These are phyloP conservation scores for Gastrodia elata DNA, from an alignment of 106 monocot species.

Conservation along the genomic window DNA sequence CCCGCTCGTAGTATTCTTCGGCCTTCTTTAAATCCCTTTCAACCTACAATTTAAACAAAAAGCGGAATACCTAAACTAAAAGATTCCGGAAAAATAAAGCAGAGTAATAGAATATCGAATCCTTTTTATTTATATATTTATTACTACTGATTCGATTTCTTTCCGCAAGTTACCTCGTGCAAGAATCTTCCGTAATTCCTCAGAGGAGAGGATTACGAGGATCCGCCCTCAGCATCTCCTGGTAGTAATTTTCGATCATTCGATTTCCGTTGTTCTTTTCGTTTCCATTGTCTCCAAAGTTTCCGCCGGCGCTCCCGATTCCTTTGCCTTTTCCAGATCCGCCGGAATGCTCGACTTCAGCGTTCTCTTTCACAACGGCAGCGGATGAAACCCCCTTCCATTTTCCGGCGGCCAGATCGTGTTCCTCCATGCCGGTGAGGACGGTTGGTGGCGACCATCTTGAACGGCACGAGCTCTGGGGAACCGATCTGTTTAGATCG, in stretches of 20 bases:
- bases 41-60: conserved; percentile 5
- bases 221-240: conserved; percentile 55
- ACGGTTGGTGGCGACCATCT: neutral
- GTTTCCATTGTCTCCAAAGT: neutral
- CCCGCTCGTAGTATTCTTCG: conserved; percentile 20
- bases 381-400: conserved; percentile 8
- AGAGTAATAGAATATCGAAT: neutral
- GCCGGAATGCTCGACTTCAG: conserved; percentile 4
- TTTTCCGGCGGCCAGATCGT: conserved; percentile 10
- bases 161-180: conserved; percentile 49
- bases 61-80: neutral
- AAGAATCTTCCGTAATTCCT: conserved; percentile 71
- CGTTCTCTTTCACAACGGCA: conserved; percentile 10
- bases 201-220: conserved; percentile 60
- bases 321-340: conserved; percentile 3
- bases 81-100: neutral
- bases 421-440: neutral
- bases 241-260: conserved; percentile 27
- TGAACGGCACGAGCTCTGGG: neutral
- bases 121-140: neutral
- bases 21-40: conserved; percentile 17
- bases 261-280: neutral
- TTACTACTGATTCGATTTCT: neutral
- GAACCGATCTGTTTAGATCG: neutral
- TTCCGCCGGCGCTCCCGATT: neutral